Conservation (phyloP, 768 basidiomycete species). For the Guyanaporus albipodus region DNA sequence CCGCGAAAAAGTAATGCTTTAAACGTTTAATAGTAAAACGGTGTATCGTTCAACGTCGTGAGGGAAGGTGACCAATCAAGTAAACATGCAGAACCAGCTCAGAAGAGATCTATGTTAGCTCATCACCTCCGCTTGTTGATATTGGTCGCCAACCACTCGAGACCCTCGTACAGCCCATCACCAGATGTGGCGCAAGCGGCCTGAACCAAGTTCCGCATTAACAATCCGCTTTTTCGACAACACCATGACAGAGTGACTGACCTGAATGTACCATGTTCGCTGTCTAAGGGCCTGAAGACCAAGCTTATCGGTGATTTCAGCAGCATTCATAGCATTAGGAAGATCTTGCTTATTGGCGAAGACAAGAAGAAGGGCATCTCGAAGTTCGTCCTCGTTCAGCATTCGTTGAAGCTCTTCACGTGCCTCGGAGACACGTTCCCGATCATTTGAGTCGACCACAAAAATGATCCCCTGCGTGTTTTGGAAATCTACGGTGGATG, state of each 20-base stretch:
- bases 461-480: conserved; percentile 99
- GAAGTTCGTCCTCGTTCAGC: conserved; percentile 99
- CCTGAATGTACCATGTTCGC: conserved; percentile 98
- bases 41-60: conserved; percentile 53
- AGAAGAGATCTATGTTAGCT: conserved; percentile 30
- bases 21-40: conserved; percentile 33
- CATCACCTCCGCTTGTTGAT: conserved; percentile 76
- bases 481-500: conserved; percentile 81
- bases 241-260: conserved; percentile 33
- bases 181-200: conserved; percentile 98
- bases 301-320: conserved; percentile 99
- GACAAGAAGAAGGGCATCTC: conserved; percentile 96
- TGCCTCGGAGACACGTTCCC: conserved; percentile 98
- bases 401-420: conserved; percentile 99
- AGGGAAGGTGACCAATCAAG: conserved; percentile 57
- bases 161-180: conserved; percentile 97
- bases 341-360: conserved; percentile 99
- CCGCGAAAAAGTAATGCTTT: conserved; percentile 33
- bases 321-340: conserved; percentile 99
- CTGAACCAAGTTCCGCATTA: conserved; percentile 39
- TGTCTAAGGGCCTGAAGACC: conserved; percentile 96
- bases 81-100: conserved; percentile 42
- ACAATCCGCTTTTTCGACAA: conserved; percentile 2
- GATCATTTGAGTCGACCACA: conserved; percentile 98
- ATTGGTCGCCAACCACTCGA: conserved; percentile 94